Percentiles rank a stretch among this genome's conserved stretches.
These are phyloP conservation scores for Onygena corvina DNA, from an alignment of 2,329 filamentous ascomycete genomes.

Conservation along the genomic window DNA sequence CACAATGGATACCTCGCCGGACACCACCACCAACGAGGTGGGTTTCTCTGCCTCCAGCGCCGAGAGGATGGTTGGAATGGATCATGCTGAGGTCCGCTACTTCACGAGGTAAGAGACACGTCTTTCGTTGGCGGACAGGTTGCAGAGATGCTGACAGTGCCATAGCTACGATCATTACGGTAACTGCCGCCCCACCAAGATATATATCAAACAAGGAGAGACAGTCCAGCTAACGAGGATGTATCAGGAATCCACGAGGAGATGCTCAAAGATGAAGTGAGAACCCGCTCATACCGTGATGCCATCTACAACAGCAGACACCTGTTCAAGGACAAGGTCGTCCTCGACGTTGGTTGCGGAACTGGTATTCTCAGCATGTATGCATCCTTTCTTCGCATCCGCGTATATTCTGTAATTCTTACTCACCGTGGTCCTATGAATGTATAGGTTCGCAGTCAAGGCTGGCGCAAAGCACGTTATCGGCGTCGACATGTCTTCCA, in stretches of 20 bases:
- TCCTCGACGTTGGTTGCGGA: conserved; percentile 94
- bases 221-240: conserved; percentile 11
- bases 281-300: conserved; percentile 92
- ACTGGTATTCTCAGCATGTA: conserved; percentile 98
- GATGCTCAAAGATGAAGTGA: conserved; percentile 99
- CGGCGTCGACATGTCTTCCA: conserved; percentile 98
- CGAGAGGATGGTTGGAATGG: conserved; percentile 49
- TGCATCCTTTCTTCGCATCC: conserved; percentile 24
- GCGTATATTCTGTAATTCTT: conserved; percentile 12
- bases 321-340: conserved; percentile 79
- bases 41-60: conserved; percentile 24
- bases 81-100: conserved; percentile 96
- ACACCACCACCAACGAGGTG: neutral
- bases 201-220: neutral
- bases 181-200: conserved; percentile 30
- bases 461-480: conserved; percentile 97
- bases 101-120: conserved; percentile 96
- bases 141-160: conserved; percentile 3
- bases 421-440: conserved; percentile 10
- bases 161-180: conserved; percentile 94
- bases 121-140: neutral
- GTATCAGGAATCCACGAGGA: conserved; percentile 81
- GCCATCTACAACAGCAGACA: conserved; percentile 95
- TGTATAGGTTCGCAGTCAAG: conserved; percentile 78
- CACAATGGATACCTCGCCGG: conserved; percentile 3